Evolutionary conservation across 2,329 filamentous ascomycete species (phyloP).

Genomic region (Apiospora phragmitis): DNA sequence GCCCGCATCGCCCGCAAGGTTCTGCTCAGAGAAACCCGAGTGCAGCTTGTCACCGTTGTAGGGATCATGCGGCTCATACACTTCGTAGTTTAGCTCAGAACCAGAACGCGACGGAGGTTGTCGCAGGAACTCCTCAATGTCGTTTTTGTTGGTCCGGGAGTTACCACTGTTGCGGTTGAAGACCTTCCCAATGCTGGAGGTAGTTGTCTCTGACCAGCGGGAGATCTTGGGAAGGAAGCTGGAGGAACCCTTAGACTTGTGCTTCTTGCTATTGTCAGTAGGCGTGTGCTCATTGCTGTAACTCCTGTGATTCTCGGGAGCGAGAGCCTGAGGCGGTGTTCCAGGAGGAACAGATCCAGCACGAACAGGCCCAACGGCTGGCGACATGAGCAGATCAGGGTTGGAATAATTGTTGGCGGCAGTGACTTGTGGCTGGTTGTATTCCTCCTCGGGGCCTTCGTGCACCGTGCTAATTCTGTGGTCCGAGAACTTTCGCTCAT

Average conservation of each 20-base stretch:
- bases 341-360: constrained; percentile 55
- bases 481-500: constrained; percentile 63
- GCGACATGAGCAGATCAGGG: constrained; percentile 61
- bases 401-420: constrained; percentile 56
- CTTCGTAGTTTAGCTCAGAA: constrained; percentile 72
- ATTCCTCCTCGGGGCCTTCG: constrained; percentile 78
- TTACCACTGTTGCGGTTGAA: constrained; percentile 65
- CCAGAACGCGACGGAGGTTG: constrained; percentile 70
- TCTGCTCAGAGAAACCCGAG: constrained; percentile 55
- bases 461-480: constrained; percentile 89
- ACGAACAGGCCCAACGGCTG: constrained; percentile 53
- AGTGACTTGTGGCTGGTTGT: constrained; percentile 40
- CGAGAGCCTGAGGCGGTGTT: constrained; percentile 56
- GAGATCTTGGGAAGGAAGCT: constrained; percentile 88
- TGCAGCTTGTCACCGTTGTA: constrained; percentile 64
- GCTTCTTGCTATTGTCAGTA: constrained; percentile 78
- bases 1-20: constrained; percentile 36
- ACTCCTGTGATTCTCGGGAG: constrained; percentile 39
- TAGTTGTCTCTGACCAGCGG: constrained; percentile 94
- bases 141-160: constrained; percentile 51
- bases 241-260: constrained; percentile 82
- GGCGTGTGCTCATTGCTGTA: constrained; percentile 80
- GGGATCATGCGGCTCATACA: constrained; percentile 55
- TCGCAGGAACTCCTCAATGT: constrained; percentile 60
- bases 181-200: constrained; percentile 80